Base-by-base conservation (phyloP, 2,329 filamentous ascomycete genomes). In the Xylaria sp. region DNA sequence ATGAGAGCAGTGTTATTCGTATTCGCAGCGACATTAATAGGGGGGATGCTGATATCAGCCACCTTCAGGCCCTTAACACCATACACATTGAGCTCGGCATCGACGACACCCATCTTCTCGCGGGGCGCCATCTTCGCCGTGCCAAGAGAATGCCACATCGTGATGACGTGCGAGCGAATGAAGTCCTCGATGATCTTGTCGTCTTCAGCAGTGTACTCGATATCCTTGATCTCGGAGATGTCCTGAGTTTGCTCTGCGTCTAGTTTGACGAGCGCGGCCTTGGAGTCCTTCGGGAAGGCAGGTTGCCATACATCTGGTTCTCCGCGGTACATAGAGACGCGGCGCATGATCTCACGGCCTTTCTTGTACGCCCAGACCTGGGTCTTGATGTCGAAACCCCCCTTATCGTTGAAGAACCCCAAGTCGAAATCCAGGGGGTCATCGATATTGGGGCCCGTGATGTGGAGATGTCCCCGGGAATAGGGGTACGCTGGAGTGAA, bases 361-460 rank as follows among this genome's bases (percentile, higher is more conserved):
- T 81, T 81, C 71, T 89, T 89, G 74, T 89, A 88, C 0, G 75
- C 78, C 83, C 84, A 87, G 9, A 84, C 65, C 7, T 83, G 79
- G 65, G 79, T 83, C 68, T 80, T 80, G 19, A 86, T 49, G 65
- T 88, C 85, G 18, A 83, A 54, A 55, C 64, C 30, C 69, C 61
- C 63, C 10, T 72, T 65, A 59, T 87, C 80, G 6, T 71, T 77
- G 49, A 88, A 76, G 69, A 79, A 84, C 7, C 84, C 84, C 0
- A 79, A 74, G 55, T 84, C 77, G 57, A 88, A 86, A 59, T 85
- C 79, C 4, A 80, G 72, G 0, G 75, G 70, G 34, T 80, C 77
- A 7, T 72, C 66, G 2, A 77, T 62, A 0, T 62, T 57, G 4
- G 71, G 65, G 3, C 75, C 75, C 0, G 76, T 79, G 68, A 88